Evolutionary conservation across 2,329 filamentous ascomycete genomes (phyloP), one percentile per base, ranked within the genome.

Genomic region (Phyllosticta ampelicida): DNA sequence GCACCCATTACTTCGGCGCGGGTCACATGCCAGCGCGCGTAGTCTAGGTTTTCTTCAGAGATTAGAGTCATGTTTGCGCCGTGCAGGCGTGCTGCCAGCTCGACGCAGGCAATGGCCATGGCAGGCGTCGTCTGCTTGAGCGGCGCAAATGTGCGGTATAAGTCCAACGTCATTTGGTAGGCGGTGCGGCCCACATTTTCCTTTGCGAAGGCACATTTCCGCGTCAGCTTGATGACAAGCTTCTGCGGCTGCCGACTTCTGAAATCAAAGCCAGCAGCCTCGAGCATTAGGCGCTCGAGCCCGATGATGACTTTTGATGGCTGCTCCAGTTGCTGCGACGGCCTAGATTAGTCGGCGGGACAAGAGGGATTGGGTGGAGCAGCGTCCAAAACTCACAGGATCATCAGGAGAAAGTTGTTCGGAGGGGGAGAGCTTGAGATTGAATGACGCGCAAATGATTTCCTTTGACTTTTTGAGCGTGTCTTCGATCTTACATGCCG

Each of bases 401-500:
- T 96, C 90, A 71, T 97, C 92, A 3, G 88, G 82, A 18, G 86
- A 86, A 44, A 86, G 70, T 71, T 87, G 73, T 73, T 90, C 80
- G 72, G 87, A 70, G 74, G 86, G 64, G 66, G 82, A 68, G 73
- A 78, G 81, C 73, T 90, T 94, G 44, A 95, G 76, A 68, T 96
- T 96, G 73, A 92, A 90, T 21, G 89, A 86, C 0, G 91, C 90
- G 60, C 90, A 95, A 16, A 97, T 78, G 61, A 99, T 95, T 62
- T 99, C 94, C 60, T 83, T 85, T 3, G 90, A 95, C 76, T 97
- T 97, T 75, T 99, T 99, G 64, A 96, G 82, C 0, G 94, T 99
- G 71, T 99, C 94, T 73, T 99, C 94, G 51, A 95, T 90, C 75
- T 99, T 99, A 78, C 92, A 97, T 2, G 91, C 91, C 2, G 91